Evolutionary conservation across 768 basidiomycete genomes (phyloP).

Genomic region (Polyporus arcularius): DNA sequence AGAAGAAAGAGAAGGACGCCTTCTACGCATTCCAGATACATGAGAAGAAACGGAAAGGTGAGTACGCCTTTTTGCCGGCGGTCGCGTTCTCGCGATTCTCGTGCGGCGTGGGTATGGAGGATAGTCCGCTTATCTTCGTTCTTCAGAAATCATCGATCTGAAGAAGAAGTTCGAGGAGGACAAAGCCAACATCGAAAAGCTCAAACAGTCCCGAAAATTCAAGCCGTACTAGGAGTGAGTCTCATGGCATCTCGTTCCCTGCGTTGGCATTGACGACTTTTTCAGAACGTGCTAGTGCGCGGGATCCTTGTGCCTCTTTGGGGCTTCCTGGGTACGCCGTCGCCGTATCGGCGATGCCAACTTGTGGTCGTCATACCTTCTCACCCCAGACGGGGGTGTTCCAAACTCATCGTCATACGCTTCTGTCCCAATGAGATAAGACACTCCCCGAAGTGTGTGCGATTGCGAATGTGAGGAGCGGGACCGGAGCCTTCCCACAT

Average conservation of each 20-base stretch:
- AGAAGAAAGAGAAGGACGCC: slow-evolving; percentile 58
- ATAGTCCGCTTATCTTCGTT: slow-evolving; percentile 1
- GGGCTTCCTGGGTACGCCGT: too few relatives aligned
- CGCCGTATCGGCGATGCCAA: too few relatives aligned
- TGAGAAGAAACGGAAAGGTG: slow-evolving; percentile 86
- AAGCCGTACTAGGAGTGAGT: slow-evolving; percentile 67
- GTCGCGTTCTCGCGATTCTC: slow-evolving; percentile 7
- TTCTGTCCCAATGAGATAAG: slow-evolving; percentile 9
- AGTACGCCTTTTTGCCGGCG: slow-evolving; percentile 22
- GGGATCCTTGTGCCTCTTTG: too few relatives aligned
- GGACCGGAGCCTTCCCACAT: slow-evolving; percentile 8
- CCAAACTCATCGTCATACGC: too few relatives aligned
- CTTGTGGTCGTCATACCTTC: too few relatives aligned
- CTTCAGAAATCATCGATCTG: slow-evolving; percentile 54
- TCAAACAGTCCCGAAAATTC: slow-evolving; percentile 80
- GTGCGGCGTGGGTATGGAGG: slow-evolving; percentile 11
- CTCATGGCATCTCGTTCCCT: too few relatives aligned
- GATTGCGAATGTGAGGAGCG: background rate
- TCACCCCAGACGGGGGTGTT: too few relatives aligned
- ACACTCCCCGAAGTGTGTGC: background rate
- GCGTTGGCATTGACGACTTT: too few relatives aligned
- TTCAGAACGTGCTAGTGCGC: too few relatives aligned
- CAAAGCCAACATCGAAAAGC: slow-evolving; percentile 79
- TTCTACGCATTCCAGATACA: slow-evolving; percentile 93
- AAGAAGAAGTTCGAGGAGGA: slow-evolving; percentile 87